These are phyloP conservation scores for Kwoniella botswanensis DNA, from an alignment of 768 basidiomycete genomes.

Conservation along the genomic window DNA sequence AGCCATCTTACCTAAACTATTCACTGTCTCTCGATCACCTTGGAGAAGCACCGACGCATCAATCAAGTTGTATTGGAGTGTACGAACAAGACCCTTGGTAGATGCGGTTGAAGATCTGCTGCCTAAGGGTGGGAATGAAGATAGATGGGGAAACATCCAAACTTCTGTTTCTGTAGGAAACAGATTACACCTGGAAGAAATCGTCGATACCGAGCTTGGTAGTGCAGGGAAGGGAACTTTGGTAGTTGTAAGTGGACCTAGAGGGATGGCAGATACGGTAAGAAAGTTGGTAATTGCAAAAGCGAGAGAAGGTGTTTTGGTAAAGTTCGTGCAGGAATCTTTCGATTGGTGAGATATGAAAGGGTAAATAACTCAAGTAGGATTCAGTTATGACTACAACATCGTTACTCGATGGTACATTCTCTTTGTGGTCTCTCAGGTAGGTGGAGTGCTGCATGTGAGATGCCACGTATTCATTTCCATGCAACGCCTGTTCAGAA, in stretches of 20 bases:
- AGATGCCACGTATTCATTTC: too few relatives aligned
- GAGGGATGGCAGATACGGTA: background rate
- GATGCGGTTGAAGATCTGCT: background rate
- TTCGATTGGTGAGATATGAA: background rate
- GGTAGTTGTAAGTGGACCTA: conserved; percentile 6
- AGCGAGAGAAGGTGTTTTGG: background rate
- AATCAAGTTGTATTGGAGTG: conserved; percentile 1
- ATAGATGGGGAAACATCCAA: background rate
- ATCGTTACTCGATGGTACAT: too few relatives aligned
- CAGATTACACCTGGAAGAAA: conserved; percentile 2
- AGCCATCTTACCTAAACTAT: conserved; percentile 6
- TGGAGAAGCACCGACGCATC: background rate
- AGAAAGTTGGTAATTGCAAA: background rate
- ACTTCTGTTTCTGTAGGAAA: background rate
- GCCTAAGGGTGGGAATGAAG: background rate
- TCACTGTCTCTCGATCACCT: background rate
- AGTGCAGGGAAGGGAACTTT: background rate
- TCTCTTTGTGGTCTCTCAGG: too few relatives aligned
- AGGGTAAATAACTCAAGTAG: too few relatives aligned
- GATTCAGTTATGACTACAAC: too few relatives aligned
- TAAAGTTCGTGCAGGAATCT: background rate
- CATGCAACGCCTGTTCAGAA: too few relatives aligned
- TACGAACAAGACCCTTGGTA: background rate
- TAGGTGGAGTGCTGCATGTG: too few relatives aligned
- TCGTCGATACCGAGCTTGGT: background rate